Percentiles rank a stretch among this genome's conserved stretches.
phyloP scores from a whole-genome alignment of 768 basidiomycete genomes.

The Boletus vinaceobasis region DNA sequence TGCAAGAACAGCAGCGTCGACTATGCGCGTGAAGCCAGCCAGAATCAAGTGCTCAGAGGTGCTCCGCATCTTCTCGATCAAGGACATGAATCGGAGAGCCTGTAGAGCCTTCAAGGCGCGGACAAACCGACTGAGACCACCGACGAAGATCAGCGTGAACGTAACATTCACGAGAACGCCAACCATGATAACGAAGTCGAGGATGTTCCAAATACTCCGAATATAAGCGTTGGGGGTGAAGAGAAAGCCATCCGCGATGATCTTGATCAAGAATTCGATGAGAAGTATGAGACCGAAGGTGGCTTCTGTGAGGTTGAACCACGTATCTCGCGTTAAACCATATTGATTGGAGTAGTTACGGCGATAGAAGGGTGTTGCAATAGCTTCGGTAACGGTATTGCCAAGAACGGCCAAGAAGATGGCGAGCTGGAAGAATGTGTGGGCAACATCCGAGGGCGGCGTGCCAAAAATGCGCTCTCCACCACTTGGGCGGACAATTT shows the following conservation, averaged over 20 bases:
- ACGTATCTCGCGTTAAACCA: constrained; percentile 63
- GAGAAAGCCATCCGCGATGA: constrained; percentile 87
- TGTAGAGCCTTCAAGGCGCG: constrained; percentile 85
- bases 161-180: constrained; percentile 74
- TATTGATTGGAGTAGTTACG: constrained; percentile 60
- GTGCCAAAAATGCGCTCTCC: constrained; percentile 88
- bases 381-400: constrained; percentile 75
- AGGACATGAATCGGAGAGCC: constrained; percentile 84
- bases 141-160: constrained; percentile 69
- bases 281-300: constrained; percentile 69
- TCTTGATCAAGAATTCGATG: constrained; percentile 83
- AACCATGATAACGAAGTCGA: constrained; percentile 83
- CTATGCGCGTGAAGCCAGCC: constrained; percentile 76
- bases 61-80: constrained; percentile 80
- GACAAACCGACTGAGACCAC: constrained; percentile 77
- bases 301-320: constrained; percentile 85
- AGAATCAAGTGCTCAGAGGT: constrained; percentile 88
- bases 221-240: constrained; percentile 92
- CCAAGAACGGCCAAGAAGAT: constrained; percentile 75
- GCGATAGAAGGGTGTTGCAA: constrained; percentile 84
- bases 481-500: constrained; percentile 74
- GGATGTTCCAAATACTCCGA: constrained; percentile 85
- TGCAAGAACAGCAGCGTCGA: constrained; percentile 88
- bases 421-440: constrained; percentile 69
- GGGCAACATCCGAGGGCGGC: constrained; percentile 58